A percentile compares a stretch with the other conserved stretches of the same genome.
These are phyloP conservation scores for Lachnellula suecica DNA, from an alignment of 2,329 filamentous ascomycete species.

Conservation along the genomic window DNA sequence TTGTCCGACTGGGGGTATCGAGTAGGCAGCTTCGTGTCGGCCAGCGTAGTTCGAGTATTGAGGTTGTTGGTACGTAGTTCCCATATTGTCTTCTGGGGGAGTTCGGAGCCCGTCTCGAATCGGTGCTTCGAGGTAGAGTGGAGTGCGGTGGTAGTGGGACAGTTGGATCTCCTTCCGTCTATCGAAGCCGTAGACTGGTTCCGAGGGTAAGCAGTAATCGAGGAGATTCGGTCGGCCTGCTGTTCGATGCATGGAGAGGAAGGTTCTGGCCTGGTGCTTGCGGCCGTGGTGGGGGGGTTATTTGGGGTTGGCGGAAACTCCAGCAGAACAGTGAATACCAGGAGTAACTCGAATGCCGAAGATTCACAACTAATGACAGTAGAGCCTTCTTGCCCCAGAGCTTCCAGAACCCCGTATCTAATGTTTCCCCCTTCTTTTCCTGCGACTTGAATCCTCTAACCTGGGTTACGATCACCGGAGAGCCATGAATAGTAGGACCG, in stretches of 20 bases:
- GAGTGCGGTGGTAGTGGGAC: constrained; percentile 12
- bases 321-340: background rate
- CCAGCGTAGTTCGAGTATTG: constrained; percentile 47
- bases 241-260: constrained; percentile 34
- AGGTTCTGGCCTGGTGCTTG: background rate
- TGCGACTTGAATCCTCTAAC: constrained; percentile 17
- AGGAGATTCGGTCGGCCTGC: constrained; percentile 28
- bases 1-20: constrained; percentile 9
- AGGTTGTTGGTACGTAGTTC: constrained; percentile 46
- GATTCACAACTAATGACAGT: background rate
- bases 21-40: constrained; percentile 36
- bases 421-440: constrained; percentile 7
- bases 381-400: constrained; percentile 7
- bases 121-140: constrained; percentile 27
- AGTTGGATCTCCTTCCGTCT: constrained; percentile 21
- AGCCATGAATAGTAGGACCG: constrained; percentile 24
- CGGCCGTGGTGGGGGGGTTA: constrained; percentile 5
- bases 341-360: background rate
- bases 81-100: constrained; percentile 53
- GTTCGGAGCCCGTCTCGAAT: constrained; percentile 44
- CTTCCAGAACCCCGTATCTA: constrained; percentile 16
- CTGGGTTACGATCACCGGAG: constrained; percentile 16
- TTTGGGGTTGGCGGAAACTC: background rate
- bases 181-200: constrained; percentile 19
- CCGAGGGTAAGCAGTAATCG: constrained; percentile 27